Conservation (phyloP, 768 basidiomycete genomes). For the Pleurotus cornucopiae region DNA sequence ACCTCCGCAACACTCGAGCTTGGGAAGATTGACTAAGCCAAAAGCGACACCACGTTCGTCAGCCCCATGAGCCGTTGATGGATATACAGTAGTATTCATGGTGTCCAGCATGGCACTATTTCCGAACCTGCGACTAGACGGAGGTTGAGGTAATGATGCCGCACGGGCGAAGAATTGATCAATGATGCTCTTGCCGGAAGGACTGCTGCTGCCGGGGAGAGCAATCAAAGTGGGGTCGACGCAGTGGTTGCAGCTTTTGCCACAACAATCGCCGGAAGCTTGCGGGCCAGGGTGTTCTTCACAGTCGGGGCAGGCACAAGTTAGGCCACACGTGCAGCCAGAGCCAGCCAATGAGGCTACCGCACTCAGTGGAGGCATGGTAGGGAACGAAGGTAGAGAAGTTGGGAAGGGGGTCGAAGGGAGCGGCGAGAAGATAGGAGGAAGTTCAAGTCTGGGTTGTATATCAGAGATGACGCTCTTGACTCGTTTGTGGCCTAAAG, state of each 20-base stretch:
- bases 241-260: conserved; percentile 39
- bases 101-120: conserved; percentile 41
- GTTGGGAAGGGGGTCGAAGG: conserved; percentile 16
- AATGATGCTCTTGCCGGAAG: conserved; percentile 30
- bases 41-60: conserved; percentile 40
- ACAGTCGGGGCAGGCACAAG: conserved; percentile 73
- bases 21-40: conserved; percentile 53
- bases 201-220: not conserved
- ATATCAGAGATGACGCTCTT: conserved; percentile 12
- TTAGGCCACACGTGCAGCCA: conserved; percentile 68
- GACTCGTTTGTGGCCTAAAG: conserved; percentile 23
- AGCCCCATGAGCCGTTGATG: conserved; percentile 27
- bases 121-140: conserved; percentile 35
- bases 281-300: conserved; percentile 59
- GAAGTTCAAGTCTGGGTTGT: conserved; percentile 35
- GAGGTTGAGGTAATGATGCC: conserved; percentile 64
- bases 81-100: conserved; percentile 42
- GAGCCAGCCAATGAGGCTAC: conserved; percentile 59
- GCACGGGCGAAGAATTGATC: conserved; percentile 66
- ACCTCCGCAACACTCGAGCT: conserved; percentile 65
- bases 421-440: conserved; percentile 39
- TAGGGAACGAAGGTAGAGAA: conserved; percentile 42
- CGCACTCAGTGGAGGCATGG: conserved; percentile 58
- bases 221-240: conserved; percentile 23
- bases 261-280: conserved; percentile 20